Evolutionary conservation across 371 early-diverging fungal species (phyloP).

Genomic region (Rhizoclosmatium hyalinum): DNA sequence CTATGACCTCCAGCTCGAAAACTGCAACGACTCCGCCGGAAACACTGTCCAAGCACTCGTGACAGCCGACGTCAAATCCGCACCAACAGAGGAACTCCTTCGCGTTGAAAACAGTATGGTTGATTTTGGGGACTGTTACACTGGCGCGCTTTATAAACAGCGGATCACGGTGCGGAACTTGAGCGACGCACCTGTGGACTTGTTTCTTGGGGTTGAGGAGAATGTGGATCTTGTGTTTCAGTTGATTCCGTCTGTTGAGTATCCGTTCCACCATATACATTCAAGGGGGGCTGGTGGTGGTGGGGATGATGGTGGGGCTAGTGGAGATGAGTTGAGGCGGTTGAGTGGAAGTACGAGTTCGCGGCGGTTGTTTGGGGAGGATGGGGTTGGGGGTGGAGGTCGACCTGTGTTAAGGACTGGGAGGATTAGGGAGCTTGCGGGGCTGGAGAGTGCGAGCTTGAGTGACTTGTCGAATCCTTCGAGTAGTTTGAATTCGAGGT

Average conservation of each 20-base stretch:
- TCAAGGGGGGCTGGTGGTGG: background rate
- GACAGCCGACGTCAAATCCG: conserved; percentile 81
- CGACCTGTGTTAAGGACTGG: background rate
- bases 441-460: conserved; percentile 25
- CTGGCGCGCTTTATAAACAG: conserved; percentile 81
- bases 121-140: conserved; percentile 94
- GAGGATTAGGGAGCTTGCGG: conserved; percentile 31
- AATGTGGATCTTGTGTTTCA: conserved; percentile 68
- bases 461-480: conserved; percentile 41
- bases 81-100: conserved; percentile 77
- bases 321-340: background rate
- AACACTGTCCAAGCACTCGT: conserved; percentile 83
- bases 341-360: conserved; percentile 1
- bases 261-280: background rate
- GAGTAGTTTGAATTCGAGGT: conserved; percentile 32
- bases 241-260: conserved; percentile 53
- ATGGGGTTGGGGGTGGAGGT: background rate
- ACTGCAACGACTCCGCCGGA: conserved; percentile 79
- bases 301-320: background rate
- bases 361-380: conserved; percentile 3
- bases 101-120: conserved; percentile 77
- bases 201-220: conserved; percentile 78
- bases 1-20: conserved; percentile 88
- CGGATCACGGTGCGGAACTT: conserved; percentile 84
- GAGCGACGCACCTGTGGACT: conserved; percentile 76